Conservation (phyloP, 805 yeast species). For the Yarrowia osloensis region DNA sequence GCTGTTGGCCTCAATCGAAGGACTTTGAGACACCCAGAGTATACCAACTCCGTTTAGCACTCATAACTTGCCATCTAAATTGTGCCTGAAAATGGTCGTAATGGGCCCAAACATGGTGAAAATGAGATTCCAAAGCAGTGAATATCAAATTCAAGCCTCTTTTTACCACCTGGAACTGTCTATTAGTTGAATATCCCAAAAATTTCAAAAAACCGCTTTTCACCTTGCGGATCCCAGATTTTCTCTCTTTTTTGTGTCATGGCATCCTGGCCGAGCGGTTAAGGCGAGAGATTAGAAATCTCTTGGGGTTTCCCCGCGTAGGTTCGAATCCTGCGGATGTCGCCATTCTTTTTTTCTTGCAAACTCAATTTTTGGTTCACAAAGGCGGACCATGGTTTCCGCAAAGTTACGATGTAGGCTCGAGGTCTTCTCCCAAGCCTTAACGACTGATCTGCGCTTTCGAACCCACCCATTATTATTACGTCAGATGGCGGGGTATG, state of each 20-base stretch:
- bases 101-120: too few species aligned
- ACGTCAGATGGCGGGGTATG: slow-evolving; percentile 24
- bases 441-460: neutral
- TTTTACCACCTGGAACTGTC: too few species aligned
- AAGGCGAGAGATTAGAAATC: slow-evolving; percentile 31
- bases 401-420: slow-evolving; percentile 6
- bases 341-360: neutral
- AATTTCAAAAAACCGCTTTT: too few species aligned
- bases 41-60: neutral
- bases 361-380: neutral
- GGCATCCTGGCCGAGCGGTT: slow-evolving; percentile 31
- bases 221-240: neutral
- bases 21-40: neutral
- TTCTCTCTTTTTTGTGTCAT: neutral
- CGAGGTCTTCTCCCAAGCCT: too few species aligned
- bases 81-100: too few species aligned
- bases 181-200: too few species aligned
- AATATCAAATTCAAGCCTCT: too few species aligned
- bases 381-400: neutral
- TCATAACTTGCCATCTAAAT: neutral
- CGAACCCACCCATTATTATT: neutral
- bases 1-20: too few species aligned
- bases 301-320: slow-evolving; percentile 31
- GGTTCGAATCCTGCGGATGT: slow-evolving; percentile 31
- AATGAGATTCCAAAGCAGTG: too few species aligned